Evolutionary conservation across 2,329 filamentous ascomycete genomes (phyloP).

Genomic region (Talaromyces funiculosus): DNA sequence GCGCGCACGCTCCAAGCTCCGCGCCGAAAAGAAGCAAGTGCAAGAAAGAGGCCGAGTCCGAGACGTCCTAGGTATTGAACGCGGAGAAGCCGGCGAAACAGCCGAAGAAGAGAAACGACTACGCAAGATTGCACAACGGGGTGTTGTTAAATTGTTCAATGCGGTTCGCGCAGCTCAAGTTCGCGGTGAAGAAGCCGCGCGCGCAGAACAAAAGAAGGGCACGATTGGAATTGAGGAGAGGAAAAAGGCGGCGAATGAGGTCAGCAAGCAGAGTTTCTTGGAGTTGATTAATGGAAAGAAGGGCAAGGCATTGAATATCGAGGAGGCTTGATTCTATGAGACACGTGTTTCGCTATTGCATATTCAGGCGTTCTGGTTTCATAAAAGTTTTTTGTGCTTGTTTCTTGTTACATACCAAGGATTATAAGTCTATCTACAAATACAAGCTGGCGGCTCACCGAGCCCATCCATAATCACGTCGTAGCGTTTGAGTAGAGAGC

Average conservation of each 20-base stretch:
- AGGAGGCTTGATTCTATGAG: constrained; percentile 35
- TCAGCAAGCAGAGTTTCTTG: constrained; percentile 94
- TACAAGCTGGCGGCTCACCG: constrained; percentile 3
- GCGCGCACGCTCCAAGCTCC: constrained; percentile 71
- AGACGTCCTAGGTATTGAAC: constrained; percentile 68
- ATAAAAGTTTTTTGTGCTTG: constrained; percentile 2
- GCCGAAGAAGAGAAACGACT: constrained; percentile 70
- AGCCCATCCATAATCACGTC: neutral
- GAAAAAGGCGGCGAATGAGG: constrained; percentile 86
- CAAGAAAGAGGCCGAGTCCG: constrained; percentile 81
- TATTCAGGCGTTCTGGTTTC: constrained; percentile 26
- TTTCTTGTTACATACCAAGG: constrained; percentile 2
- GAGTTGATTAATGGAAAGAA: constrained; percentile 65
- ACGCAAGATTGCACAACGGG: constrained; percentile 81
- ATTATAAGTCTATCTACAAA: constrained; percentile 13
- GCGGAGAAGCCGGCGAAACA: constrained; percentile 48
- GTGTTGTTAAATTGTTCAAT: constrained; percentile 95
- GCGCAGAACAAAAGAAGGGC: constrained; percentile 60
- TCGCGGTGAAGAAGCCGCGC: constrained; percentile 70
- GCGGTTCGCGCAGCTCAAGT: constrained; percentile 90
- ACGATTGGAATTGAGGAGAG: constrained; percentile 72
- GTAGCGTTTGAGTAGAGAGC: constrained; percentile 13
- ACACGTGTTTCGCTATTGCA: constrained; percentile 2
- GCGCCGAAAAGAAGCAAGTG: constrained; percentile 71
- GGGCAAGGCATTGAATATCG: constrained; percentile 44